These are phyloP conservation scores for Trametes coccinea DNA, from an alignment of 768 basidiomycete species.

Conservation along the genomic window DNA sequence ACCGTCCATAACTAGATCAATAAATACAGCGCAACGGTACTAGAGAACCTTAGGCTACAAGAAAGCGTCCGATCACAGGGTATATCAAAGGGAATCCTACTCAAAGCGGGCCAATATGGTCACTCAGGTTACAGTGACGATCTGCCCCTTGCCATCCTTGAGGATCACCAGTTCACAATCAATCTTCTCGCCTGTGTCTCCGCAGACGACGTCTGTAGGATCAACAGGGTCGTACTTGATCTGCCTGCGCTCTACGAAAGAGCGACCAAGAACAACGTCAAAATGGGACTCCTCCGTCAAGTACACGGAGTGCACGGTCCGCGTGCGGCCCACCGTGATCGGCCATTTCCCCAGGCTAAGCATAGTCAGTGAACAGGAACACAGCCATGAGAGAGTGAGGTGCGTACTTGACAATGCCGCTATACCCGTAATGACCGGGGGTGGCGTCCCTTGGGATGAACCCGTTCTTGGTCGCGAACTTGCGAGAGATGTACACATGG, in stretches of 20 bases:
- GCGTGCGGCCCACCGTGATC: conserved; percentile 58
- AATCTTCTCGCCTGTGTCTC: conserved; percentile 90
- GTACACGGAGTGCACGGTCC: conserved; percentile 61
- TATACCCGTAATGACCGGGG: conserved; percentile 93
- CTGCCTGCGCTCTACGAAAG: conserved; percentile 76
- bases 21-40: neutral
- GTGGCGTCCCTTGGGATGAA: conserved; percentile 87
- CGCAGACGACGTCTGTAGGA: conserved; percentile 85
- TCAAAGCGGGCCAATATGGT: neutral
- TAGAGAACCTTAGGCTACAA: neutral
- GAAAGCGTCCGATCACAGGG: neutral
- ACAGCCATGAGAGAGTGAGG: neutral
- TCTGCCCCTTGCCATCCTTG: conserved; percentile 87
- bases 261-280: conserved; percentile 89
- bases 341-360: conserved; percentile 77
- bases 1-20: neutral
- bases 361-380: neutral
- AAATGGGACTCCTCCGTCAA: conserved; percentile 95
- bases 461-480: conserved; percentile 84
- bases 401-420: conserved; percentile 69
- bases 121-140: conserved; percentile 81
- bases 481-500: conserved; percentile 93
- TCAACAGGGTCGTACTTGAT: conserved; percentile 82
- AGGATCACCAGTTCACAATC: conserved; percentile 91
- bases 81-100: too few species aligned